These are phyloP conservation scores for Datisca glomerata DNA, from an alignment of 306 rosid species.

Conservation along the genomic window DNA sequence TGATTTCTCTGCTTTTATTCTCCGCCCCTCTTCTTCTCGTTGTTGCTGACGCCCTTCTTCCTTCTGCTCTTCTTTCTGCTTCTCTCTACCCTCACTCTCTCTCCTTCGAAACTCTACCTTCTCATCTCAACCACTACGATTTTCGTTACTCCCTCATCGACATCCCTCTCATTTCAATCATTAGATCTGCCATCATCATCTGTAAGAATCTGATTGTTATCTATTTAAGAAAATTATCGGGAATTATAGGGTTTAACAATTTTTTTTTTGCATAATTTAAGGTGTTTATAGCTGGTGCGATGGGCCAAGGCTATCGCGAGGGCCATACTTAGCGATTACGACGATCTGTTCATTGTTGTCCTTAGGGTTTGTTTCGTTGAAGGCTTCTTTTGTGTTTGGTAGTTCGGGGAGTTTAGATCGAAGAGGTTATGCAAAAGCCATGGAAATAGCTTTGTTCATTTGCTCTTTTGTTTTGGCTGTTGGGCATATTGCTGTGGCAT, in stretches of 20 bases:
- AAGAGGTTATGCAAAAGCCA: conserved; percentile 27
- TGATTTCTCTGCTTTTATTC: conserved; percentile 57
- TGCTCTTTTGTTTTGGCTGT: conserved; percentile 66
- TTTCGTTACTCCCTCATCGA: conserved; percentile 71
- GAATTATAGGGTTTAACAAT: neutral
- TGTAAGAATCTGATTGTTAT: conserved; percentile 32
- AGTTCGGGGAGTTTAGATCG: conserved; percentile 7
- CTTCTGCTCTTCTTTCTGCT: conserved; percentile 69
- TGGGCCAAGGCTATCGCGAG: conserved; percentile 67
- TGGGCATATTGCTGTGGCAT: conserved; percentile 73
- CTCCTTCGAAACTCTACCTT: conserved; percentile 35
- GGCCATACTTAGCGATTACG: conserved; percentile 74
- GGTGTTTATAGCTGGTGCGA: conserved; percentile 85
- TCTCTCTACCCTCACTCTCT: conserved; percentile 13
- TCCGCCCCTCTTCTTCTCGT: conserved; percentile 72
- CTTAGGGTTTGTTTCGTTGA: conserved; percentile 57
- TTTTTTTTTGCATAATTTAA: conserved; percentile 3
- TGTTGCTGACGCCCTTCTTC: conserved; percentile 57
- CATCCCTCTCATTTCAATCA: conserved; percentile 68
- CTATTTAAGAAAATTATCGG: neutral
- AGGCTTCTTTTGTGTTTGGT: conserved; percentile 54
- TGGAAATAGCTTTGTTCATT: conserved; percentile 52
- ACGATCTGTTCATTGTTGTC: conserved; percentile 54
- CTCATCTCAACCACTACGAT: conserved; percentile 59
- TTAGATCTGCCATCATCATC: conserved; percentile 68